A percentile compares a stretch with the other conserved stretches of the same genome.
phyloP scores from a whole-genome alignment of 2,329 filamentous ascomycete genomes.

The Cyphellophora attinorum region DNA sequence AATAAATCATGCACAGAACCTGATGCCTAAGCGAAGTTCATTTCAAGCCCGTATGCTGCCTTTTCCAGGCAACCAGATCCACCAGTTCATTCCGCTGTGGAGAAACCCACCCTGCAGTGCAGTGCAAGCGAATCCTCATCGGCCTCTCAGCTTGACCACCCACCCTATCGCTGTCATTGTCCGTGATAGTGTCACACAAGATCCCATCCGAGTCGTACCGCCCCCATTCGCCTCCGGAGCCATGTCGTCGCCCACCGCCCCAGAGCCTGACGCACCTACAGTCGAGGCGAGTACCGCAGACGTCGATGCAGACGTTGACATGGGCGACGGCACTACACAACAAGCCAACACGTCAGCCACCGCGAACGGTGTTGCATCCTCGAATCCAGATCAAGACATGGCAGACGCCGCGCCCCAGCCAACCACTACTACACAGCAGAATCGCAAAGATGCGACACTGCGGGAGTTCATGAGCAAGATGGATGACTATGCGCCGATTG shows the following conservation, averaged over 20 bases:
- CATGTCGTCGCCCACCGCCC: not conserved
- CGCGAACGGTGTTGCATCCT: constrained; percentile 4
- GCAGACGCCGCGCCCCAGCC: constrained; percentile 10
- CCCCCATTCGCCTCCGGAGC: no score
- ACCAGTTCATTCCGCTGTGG: no score
- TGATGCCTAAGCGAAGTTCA: no score
- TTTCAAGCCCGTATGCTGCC: no score
- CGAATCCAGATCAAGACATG: constrained; percentile 12
- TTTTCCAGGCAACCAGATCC: no score
- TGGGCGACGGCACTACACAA: constrained; percentile 16
- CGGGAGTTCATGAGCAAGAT: constrained; percentile 92
- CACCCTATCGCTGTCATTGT: no score
- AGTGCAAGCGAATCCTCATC: no score
- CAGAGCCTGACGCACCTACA: not conserved
- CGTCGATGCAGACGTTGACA: constrained; percentile 23
- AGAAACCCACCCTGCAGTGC: no score
- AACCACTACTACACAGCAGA: constrained; percentile 39
- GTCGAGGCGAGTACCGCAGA: constrained; percentile 2
- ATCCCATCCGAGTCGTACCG: no score
- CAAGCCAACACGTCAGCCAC: constrained; percentile 11
- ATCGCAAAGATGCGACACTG: constrained; percentile 83
- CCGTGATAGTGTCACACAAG: no score
- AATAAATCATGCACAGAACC: no score
- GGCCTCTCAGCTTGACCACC: no score
- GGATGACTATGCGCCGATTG: constrained; percentile 96